Conservation (phyloP, 73 alveolate genomes). For the Urostyla sp. region DNA sequence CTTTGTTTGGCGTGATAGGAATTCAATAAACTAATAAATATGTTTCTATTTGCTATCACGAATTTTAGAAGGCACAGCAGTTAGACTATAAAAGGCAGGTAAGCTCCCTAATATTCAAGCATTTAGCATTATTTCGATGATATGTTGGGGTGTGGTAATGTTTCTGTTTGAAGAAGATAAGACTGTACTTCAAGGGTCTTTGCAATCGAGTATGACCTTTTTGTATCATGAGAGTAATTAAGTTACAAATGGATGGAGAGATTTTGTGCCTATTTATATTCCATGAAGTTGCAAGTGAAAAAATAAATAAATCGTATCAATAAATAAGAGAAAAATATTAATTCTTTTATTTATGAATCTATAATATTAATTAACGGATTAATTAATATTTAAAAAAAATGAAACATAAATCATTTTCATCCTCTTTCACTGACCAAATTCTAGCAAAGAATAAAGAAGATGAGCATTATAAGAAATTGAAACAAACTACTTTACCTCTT, state of each 20-base stretch:
- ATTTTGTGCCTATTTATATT: constrained; percentile 72
- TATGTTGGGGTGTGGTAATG: constrained; percentile 87
- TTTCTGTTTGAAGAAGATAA: constrained; percentile 78
- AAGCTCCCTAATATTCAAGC: constrained; percentile 55
- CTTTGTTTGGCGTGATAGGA: constrained; percentile 71
- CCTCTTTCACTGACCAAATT: too few relatives aligned
- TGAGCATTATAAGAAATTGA: background rate
- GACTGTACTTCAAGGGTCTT: constrained; percentile 70
- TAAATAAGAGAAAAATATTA: background rate
- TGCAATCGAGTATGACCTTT: constrained; percentile 76
- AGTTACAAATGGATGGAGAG: constrained; percentile 54
- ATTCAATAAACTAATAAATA: constrained; percentile 78
- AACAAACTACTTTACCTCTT: constrained; percentile 40
- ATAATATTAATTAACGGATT: background rate
- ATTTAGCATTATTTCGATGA: constrained; percentile 64
- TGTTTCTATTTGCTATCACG: constrained; percentile 79
- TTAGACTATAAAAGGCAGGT: constrained; percentile 52
- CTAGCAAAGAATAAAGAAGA: too few relatives aligned
- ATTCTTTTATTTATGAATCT: background rate
- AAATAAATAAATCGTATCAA: background rate
- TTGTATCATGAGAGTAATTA: constrained; percentile 79
- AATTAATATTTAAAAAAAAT: background rate
- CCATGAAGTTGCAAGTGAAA: constrained; percentile 17
- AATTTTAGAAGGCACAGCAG: constrained; percentile 68
- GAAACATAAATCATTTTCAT: too few relatives aligned